Conservation (phyloP, 768 basidiomycete species). For the Tricholomella constricta region DNA sequence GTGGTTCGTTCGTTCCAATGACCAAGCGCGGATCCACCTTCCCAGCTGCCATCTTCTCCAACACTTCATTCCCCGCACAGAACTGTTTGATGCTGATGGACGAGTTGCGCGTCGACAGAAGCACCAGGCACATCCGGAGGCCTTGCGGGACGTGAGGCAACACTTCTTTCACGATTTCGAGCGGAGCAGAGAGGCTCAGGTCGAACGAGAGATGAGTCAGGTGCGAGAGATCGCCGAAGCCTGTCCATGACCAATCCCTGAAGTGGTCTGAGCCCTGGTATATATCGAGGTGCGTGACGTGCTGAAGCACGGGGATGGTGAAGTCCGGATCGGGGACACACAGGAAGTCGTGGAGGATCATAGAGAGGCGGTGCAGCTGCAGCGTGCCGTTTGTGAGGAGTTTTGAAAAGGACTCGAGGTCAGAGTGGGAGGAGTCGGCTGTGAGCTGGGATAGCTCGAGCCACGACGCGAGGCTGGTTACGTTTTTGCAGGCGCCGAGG, state of each 20-base stretch:
- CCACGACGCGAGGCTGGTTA: conserved; percentile 17
- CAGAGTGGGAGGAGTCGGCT: not conserved
- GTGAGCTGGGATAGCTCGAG: conserved; percentile 7
- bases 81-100: conserved; percentile 4
- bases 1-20: conserved; percentile 7
- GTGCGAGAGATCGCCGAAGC: conserved; percentile 7
- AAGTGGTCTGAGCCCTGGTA: conserved; percentile 16
- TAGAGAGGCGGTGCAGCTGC: conserved; percentile 7
- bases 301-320: conserved; percentile 6
- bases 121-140: conserved; percentile 13
- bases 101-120: conserved; percentile 6
- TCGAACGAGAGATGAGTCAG: conserved; percentile 14
- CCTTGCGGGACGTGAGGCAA: conserved; percentile 1
- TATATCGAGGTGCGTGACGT: conserved; percentile 15
- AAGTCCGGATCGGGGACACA: conserved; percentile 16
- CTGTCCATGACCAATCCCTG: conserved; percentile 14
- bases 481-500: conserved; percentile 9
- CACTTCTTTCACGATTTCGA: conserved; percentile 5
- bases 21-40: conserved; percentile 12
- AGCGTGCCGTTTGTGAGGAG: conserved; percentile 10
- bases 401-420: conserved; percentile 9
- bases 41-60: conserved; percentile 8
- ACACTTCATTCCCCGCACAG: conserved; percentile 3
- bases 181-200: conserved; percentile 8
- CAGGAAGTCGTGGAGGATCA: conserved; percentile 12